phyloP scores from a whole-genome alignment of 2,329 filamentous ascomycete species.

The Ascochyta viciae-villosae region DNA sequence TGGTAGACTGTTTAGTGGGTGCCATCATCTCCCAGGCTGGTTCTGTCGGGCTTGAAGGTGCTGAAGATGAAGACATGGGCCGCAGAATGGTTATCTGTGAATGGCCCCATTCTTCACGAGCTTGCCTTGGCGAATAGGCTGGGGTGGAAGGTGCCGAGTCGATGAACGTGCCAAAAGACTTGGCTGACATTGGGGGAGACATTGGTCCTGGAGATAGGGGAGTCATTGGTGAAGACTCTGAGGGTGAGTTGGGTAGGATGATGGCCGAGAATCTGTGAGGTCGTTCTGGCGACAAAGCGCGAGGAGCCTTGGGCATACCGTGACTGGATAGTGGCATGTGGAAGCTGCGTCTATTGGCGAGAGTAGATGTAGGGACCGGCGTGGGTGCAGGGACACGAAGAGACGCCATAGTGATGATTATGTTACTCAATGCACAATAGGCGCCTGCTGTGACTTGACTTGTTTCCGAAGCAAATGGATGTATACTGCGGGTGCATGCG shows the following conservation, averaged over 20 bases:
- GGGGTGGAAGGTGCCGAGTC: conserved; percentile 49
- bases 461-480: conserved; percentile 7
- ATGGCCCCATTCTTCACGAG: conserved; percentile 34
- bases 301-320: conserved; percentile 44
- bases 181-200: conserved; percentile 47
- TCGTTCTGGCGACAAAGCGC: conserved; percentile 34
- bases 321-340: conserved; percentile 42
- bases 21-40: conserved; percentile 45
- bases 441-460: conserved; percentile 15
- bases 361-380: conserved; percentile 29
- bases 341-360: conserved; percentile 25
- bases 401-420: conserved; percentile 25
- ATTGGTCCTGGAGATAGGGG: conserved; percentile 34
- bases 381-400: conserved; percentile 35
- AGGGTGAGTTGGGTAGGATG: conserved; percentile 24
- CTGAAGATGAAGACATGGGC: conserved; percentile 37
- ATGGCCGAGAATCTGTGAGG: conserved; percentile 40
- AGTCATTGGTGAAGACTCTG: conserved; percentile 26
- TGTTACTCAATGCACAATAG: conserved; percentile 15
- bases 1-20: conserved; percentile 23
- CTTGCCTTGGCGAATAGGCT: conserved; percentile 40
- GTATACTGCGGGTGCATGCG: conserved; percentile 1
- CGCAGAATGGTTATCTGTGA: conserved; percentile 40
- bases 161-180: conserved; percentile 46
- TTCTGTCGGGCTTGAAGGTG: conserved; percentile 36